These are phyloP conservation scores for Sanghuangporus sanghuang DNA, from an alignment of 1,284 basidiomycete species.

Conservation along the genomic window DNA sequence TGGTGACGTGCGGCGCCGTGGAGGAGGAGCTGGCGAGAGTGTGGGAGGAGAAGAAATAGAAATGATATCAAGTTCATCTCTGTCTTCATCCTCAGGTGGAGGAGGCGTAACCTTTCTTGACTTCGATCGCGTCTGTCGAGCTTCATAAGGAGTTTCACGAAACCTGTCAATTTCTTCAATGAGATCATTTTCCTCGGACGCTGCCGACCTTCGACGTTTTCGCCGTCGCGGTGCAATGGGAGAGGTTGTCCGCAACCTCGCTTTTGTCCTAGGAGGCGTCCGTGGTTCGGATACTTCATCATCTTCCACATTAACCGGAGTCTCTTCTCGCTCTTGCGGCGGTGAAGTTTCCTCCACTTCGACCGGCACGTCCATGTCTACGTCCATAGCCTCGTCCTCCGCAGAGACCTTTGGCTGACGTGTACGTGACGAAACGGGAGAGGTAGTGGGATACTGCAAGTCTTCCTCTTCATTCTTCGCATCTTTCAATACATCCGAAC, in stretches of 20 bases:
- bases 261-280: not conserved
- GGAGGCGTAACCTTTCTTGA: not conserved
- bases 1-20: not conserved
- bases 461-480: not conserved
- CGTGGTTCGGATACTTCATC: not conserved
- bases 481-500: not conserved
- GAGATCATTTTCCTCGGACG: not conserved
- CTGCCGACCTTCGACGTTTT: not conserved
- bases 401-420: slow-evolving; percentile 5
- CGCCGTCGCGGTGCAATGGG: not conserved
- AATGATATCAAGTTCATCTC: slow-evolving; percentile 12
- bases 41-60: slow-evolving; percentile 2
- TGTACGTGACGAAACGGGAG: slow-evolving; percentile 23
- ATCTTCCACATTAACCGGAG: not conserved
- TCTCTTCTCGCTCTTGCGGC: not conserved
- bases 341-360: not conserved
- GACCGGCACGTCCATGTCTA: not conserved
- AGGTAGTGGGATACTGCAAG: not conserved
- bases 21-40: not conserved
- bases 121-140: not conserved
- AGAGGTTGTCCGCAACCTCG: not conserved
- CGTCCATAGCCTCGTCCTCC: not conserved
- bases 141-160: not conserved
- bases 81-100: slow-evolving; percentile 5
- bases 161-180: not conserved